A percentile compares a stretch with the other conserved stretches of the same genome.
Conservation (phyloP, 345 rosid genomes). For the Cardamine occulta region DNA sequence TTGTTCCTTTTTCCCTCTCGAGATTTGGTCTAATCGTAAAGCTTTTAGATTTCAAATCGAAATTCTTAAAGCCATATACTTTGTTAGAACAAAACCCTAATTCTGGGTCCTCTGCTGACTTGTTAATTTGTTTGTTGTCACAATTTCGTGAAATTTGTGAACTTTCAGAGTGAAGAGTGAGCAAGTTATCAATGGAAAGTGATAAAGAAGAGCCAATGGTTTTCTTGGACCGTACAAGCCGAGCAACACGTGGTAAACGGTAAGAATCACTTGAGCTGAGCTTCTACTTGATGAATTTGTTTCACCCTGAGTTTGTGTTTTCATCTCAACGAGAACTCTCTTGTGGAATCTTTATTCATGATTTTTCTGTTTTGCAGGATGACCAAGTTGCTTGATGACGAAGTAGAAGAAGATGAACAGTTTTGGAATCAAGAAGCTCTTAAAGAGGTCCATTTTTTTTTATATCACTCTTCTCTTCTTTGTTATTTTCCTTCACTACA, state of each 20-base stretch:
- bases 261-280: conserved; percentile 25
- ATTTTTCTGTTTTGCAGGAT: conserved; percentile 53
- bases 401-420: conserved; percentile 78
- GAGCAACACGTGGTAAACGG: conserved; percentile 86
- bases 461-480: neutral
- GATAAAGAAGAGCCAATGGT: conserved; percentile 55
- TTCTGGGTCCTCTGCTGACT: neutral
- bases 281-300: conserved; percentile 1
- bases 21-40: conserved; percentile 5
- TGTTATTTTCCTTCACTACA: neutral
- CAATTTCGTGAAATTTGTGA: conserved; percentile 19
- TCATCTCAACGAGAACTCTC: neutral
- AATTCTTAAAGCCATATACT: neutral
- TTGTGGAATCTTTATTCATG: neutral
- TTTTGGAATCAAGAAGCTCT: conserved; percentile 99
- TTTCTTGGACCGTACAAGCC: conserved; percentile 71
- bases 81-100: neutral
- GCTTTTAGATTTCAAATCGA: neutral
- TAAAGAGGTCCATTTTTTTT: conserved; percentile 59
- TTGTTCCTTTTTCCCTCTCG: neutral
- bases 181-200: conserved; percentile 49
- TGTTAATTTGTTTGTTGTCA: conserved; percentile 8
- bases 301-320: neutral
- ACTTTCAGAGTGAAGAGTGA: conserved; percentile 23
- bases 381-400: conserved; percentile 87